phyloP scores from a whole-genome alignment of 2,329 filamentous ascomycete genomes.

The Fusarium equiseti region DNA sequence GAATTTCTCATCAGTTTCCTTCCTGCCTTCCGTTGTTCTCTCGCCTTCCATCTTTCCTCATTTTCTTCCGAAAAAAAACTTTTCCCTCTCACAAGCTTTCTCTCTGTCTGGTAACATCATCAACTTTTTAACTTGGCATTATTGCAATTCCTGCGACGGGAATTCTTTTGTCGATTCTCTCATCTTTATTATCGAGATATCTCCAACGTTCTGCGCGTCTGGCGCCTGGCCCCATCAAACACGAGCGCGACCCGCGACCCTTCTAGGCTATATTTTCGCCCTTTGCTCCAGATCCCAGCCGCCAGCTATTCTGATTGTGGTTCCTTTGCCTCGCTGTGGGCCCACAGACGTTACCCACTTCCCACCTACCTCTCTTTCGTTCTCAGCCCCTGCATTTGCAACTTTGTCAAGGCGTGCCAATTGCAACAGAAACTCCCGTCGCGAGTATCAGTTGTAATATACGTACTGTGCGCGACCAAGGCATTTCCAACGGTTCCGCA shows the following conservation, averaged over 20 bases:
- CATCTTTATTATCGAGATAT: constrained; percentile 34
- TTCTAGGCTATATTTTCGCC: constrained; percentile 43
- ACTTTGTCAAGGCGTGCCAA: constrained; percentile 29
- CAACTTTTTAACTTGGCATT: constrained; percentile 31
- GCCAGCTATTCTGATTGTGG: constrained; percentile 47
- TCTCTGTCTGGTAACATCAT: constrained; percentile 6
- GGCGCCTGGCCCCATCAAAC: constrained; percentile 48
- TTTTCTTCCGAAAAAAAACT: constrained; percentile 35
- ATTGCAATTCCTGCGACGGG: constrained; percentile 16
- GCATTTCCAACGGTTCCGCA: constrained; percentile 45
- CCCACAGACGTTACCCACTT: constrained; percentile 48
- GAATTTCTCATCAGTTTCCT: constrained; percentile 21
- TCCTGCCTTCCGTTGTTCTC: constrained; percentile 38
- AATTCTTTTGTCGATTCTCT: constrained; percentile 13
- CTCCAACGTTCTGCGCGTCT: constrained; percentile 45
- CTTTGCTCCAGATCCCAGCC: constrained; percentile 47
- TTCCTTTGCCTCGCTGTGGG: constrained; percentile 45
- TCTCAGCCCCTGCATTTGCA: constrained; percentile 23
- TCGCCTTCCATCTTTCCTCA: constrained; percentile 42
- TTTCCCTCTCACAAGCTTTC: constrained; percentile 43
- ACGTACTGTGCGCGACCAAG: constrained; percentile 40
- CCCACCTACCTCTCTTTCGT: constrained; percentile 30
- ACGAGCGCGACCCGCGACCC: constrained; percentile 45
- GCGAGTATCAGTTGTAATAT: constrained; percentile 32
- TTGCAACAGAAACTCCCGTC: constrained; percentile 31